phyloP scores from a whole-genome alignment of 164 flowering plant genomes.

The Sextonia rubra region DNA sequence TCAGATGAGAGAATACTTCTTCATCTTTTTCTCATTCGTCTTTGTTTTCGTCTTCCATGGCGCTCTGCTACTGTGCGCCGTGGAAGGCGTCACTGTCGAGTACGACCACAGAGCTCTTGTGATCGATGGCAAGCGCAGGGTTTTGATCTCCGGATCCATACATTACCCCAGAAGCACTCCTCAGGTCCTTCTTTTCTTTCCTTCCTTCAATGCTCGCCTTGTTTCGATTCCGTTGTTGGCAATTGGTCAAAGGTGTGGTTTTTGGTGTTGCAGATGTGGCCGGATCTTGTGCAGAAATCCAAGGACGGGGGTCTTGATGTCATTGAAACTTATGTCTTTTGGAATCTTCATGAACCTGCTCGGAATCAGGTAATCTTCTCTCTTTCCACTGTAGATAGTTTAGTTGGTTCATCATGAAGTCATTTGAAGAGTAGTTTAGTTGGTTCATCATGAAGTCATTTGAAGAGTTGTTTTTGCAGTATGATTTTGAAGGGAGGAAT shows the following conservation, averaged over 20 bases:
- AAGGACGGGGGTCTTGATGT: constrained; percentile 96
- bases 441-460: background rate
- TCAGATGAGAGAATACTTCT: background rate
- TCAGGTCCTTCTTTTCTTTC: constrained; percentile 36
- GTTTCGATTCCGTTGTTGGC: too few relatives aligned
- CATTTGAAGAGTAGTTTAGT: background rate
- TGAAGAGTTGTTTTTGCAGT: constrained; percentile 35
- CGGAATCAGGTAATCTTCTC: constrained; percentile 43
- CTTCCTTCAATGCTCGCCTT: background rate
- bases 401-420: background rate
- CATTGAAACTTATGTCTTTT: constrained; percentile 91
- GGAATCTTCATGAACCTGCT: constrained; percentile 89
- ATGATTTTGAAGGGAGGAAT: constrained; percentile 76
- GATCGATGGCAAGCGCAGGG: constrained; percentile 67
- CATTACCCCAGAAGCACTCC: constrained; percentile 97
- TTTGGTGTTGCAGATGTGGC: constrained; percentile 78
- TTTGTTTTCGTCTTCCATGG: background rate
- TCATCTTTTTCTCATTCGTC: background rate
- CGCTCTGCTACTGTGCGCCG: background rate
- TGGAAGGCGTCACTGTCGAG: constrained; percentile 30
- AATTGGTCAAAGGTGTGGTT: background rate
- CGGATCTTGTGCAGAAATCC: constrained; percentile 80
- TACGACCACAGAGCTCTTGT: constrained; percentile 73
- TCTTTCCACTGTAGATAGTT: too few relatives aligned
- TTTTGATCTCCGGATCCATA: constrained; percentile 83